These are phyloP conservation scores for Jacaranda copaia DNA, from an alignment of 257 asterid species.

Conservation along the genomic window DNA sequence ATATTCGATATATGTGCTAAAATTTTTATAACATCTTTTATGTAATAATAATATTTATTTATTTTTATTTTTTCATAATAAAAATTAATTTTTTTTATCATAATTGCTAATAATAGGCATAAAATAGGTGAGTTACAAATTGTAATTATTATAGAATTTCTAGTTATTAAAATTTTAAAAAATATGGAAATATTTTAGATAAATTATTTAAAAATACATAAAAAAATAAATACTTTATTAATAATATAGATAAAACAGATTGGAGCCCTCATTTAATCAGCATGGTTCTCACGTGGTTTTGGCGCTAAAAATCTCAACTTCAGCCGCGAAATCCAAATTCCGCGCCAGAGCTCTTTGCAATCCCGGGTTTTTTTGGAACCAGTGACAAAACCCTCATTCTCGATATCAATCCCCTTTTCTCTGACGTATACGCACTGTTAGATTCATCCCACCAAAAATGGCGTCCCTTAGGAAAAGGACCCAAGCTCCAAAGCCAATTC, in stretches of 20 bases:
- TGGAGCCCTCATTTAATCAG: not conserved
- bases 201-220: too few species aligned
- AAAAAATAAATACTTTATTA: too few species aligned
- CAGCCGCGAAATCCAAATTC: conserved; percentile 45
- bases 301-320: conserved; percentile 45
- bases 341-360: conserved; percentile 38
- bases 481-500: conserved; percentile 61
- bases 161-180: too few species aligned
- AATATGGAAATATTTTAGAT: too few species aligned
- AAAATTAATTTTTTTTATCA: too few species aligned
- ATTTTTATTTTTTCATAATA: too few species aligned
- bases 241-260: not conserved
- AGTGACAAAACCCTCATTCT: conserved; percentile 31
- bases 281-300: conserved; percentile 34
- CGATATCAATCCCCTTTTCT: conserved; percentile 7
- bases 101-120: too few species aligned
- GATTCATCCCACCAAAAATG: conserved; percentile 38
- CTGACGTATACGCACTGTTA: conserved; percentile 15
- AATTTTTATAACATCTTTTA: too few species aligned
- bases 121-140: too few species aligned
- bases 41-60: too few species aligned
- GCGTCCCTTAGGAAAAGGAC: conserved; percentile 60
- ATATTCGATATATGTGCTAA: too few species aligned
- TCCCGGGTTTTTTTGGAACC: conserved; percentile 36
- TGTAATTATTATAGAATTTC: too few species aligned